These are phyloP conservation scores for Russula lepida DNA, from an alignment of 768 basidiomycete genomes.

Conservation along the genomic window DNA sequence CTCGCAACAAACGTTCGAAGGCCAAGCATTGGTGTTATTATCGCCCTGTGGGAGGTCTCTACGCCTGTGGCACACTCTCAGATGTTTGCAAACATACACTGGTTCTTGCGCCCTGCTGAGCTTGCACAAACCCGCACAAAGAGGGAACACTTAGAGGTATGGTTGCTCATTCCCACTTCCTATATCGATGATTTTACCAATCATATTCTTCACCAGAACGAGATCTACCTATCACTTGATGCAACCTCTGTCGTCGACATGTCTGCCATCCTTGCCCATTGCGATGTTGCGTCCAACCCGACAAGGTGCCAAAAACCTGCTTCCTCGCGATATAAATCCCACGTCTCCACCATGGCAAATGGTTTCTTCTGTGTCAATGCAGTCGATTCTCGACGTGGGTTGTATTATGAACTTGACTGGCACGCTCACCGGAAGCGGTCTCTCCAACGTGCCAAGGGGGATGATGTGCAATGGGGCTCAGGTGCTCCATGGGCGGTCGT, in stretches of 20 bases:
- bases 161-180: slow-evolving; percentile 15
- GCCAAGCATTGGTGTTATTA: slow-evolving; percentile 62
- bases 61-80: slow-evolving; percentile 29
- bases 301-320: background rate
- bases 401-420: slow-evolving; percentile 14
- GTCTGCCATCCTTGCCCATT: slow-evolving; percentile 17
- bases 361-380: slow-evolving; percentile 8
- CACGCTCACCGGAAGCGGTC: slow-evolving; percentile 1
- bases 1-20: slow-evolving; percentile 39
- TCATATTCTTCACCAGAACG: slow-evolving; percentile 41
- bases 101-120: slow-evolving; percentile 65
- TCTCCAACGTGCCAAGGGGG: background rate
- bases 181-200: background rate
- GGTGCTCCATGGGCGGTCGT: slow-evolving; percentile 20
- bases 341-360: background rate
- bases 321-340: slow-evolving; percentile 14
- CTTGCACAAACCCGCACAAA: slow-evolving; percentile 51
- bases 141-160: slow-evolving; percentile 52
- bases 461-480: background rate
- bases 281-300: slow-evolving; percentile 23
- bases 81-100: slow-evolving; percentile 59
- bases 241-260: slow-evolving; percentile 11
- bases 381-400: slow-evolving; percentile 13
- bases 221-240: slow-evolving; percentile 52
- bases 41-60: slow-evolving; percentile 56